A percentile compares a stretch with the other conserved stretches of the same genome.
These are phyloP conservation scores for Xylariaceae sp. DNA, from an alignment of 2,329 filamentous ascomycete genomes.

Conservation along the genomic window DNA sequence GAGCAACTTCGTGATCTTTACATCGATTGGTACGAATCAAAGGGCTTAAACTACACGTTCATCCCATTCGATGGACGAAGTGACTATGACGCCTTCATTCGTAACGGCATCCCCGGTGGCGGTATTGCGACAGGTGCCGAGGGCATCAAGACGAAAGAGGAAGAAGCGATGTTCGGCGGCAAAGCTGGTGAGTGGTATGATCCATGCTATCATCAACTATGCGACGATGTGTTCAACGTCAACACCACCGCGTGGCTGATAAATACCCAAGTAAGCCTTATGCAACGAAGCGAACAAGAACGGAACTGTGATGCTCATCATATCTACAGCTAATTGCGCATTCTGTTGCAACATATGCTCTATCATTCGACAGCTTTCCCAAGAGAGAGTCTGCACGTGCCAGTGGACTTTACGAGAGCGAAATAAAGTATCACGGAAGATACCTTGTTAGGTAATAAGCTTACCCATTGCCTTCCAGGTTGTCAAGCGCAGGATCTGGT, in stretches of 20 bases:
- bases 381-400: constrained; percentile 40
- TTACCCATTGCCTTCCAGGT: no score
- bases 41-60: constrained; percentile 64
- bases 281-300: not conserved
- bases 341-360: constrained; percentile 67
- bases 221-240: constrained; percentile 57
- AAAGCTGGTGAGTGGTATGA: constrained; percentile 52
- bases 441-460: constrained; percentile 43
- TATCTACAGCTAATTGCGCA: constrained; percentile 60
- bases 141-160: constrained; percentile 53
- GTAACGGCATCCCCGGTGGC: constrained; percentile 49
- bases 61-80: constrained; percentile 76
- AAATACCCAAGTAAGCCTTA: constrained; percentile 53
- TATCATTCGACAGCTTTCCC: constrained; percentile 64
- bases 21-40: constrained; percentile 61
- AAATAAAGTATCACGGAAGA: constrained; percentile 49
- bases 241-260: constrained; percentile 59
- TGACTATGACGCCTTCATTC: constrained; percentile 61
- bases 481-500: no score
- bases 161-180: constrained; percentile 54
- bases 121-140: constrained; percentile 68
- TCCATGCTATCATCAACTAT: constrained; percentile 60
- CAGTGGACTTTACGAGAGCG: constrained; percentile 32
- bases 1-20: constrained; percentile 68
- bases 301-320: not conserved